Evolutionary conservation across 805 yeast genomes (phyloP), one percentile per base, ranked within the genome.

Genomic region (Dipodascopsis tothii): DNA sequence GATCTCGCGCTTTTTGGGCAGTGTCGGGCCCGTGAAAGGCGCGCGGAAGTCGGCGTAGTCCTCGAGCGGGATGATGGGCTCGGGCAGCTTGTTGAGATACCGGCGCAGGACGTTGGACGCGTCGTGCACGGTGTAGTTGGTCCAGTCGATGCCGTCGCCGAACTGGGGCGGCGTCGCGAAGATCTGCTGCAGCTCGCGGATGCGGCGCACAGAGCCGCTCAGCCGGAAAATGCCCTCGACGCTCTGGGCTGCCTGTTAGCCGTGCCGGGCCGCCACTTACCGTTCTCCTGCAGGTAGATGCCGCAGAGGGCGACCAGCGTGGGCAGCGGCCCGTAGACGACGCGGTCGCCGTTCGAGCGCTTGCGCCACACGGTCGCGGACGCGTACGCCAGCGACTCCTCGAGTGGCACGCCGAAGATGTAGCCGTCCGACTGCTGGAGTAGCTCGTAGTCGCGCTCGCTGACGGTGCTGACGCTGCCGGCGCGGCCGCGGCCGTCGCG

Each of bases 221-320:
- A 92, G 83, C 46, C 98, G 71, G 61, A 92, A 92, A 3, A 92
- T 84, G 4, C 99, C 98, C 61, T 90, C 92, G 1, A 83, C 81
- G 25, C 76, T 75, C 25, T 86, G 68, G 21, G 67, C 72, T 49
- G 22, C 1, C 16, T 23, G 5, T 9, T n/a, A 17, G 11, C 19
- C 20, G 14, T 23, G 30, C 14, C 17, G 25, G 11, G 3, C 11
- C 5, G 33, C 6, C 2, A 82, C 94, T 22, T 39, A 47, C 54
- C 56, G 51, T 84, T 77, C 37, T 77, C 75, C 58, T 92, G 90
- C 47, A 92, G 65, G 58, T 66, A 88, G 0, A 84, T 80, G 0
- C 97, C 96, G 66, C 98, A 90, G 55, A 86, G 83, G 14, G 96
- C 97, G n/a, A 92, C 94, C 11, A 92, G 82, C 16, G 86, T 74